phyloP scores from a whole-genome alignment of 192 early-diverging fungal species.

The Mortierella claussenii region DNA sequence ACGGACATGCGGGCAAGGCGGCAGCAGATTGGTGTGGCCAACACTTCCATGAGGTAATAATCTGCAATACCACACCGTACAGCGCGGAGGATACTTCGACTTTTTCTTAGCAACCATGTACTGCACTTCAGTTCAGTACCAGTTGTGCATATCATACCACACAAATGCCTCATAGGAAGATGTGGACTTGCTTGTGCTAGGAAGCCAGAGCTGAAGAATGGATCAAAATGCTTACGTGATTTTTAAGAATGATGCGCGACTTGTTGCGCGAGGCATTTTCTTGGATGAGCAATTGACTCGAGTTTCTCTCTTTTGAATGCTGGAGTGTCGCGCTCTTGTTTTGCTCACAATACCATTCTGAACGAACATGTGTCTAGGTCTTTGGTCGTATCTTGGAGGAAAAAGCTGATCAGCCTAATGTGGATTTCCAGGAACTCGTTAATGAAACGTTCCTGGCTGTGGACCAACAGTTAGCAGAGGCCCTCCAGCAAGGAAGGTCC shows the following conservation, averaged over 20 bases:
- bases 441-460: constrained; percentile 85
- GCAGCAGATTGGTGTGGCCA: constrained; percentile 97
- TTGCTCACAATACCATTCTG: no score
- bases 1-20: constrained; percentile 95
- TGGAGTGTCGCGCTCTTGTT: no score
- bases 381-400: constrained; percentile 76
- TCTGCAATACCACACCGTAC: neutral
- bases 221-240: no score
- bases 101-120: no score
- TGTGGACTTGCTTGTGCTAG: no score
- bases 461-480: constrained; percentile 80
- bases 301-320: neutral
- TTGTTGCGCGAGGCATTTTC: no score
- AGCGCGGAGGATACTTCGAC: no score
- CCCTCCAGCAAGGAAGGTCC: constrained; percentile 73
- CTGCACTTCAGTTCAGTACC: no score
- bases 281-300: no score
- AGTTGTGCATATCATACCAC: no score
- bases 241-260: no score
- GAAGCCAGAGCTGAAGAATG: no score
- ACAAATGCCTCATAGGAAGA: neutral
- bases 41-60: constrained; percentile 79
- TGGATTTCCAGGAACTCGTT: constrained; percentile 81
- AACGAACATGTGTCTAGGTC: constrained; percentile 20
- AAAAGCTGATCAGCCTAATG: constrained; percentile 61